Conservation (phyloP, 139 green algal species). For the Diplosphaera chodatii region DNA sequence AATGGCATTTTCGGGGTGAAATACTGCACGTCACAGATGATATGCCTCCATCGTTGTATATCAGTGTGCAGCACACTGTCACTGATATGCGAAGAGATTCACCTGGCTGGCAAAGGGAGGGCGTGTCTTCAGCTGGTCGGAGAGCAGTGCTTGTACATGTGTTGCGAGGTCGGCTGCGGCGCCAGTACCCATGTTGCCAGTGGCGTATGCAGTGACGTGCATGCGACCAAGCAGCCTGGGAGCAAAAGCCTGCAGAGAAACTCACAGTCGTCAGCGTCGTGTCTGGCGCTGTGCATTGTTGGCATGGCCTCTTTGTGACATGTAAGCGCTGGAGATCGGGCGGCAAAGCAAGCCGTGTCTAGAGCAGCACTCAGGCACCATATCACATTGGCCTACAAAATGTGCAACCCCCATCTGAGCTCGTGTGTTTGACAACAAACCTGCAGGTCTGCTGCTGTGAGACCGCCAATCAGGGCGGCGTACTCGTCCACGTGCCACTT, state of each 20-base stretch:
- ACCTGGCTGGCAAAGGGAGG: conserved; percentile 23
- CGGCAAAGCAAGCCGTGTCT: too few relatives aligned
- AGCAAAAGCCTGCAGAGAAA: conserved; percentile 20
- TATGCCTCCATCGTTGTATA: too few relatives aligned
- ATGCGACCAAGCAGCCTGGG: conserved; percentile 14
- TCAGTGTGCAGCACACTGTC: too few relatives aligned
- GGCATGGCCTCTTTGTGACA: too few relatives aligned
- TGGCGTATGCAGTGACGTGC: conserved; percentile 12
- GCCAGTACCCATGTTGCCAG: conserved; percentile 44
- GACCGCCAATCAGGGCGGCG: conserved; percentile 30
- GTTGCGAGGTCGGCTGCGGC: conserved; percentile 16
- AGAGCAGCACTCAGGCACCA: too few relatives aligned
- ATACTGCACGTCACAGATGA: too few relatives aligned
- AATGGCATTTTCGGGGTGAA: too few relatives aligned
- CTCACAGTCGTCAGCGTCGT: background rate
- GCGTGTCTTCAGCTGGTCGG: conserved; percentile 12
- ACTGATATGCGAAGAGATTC: too few relatives aligned
- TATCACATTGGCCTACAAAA: too few relatives aligned
- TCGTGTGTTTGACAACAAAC: background rate
- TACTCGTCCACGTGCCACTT: conserved; percentile 75
- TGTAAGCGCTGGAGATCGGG: too few relatives aligned
- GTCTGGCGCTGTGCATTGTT: too few relatives aligned
- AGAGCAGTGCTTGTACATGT: conserved; percentile 8
- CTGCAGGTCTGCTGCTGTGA: conserved; percentile 34
- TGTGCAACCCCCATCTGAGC: too few relatives aligned